These are phyloP conservation scores for Talaromyces funiculosus DNA, from an alignment of 2,329 filamentous ascomycete genomes.

Conservation along the genomic window DNA sequence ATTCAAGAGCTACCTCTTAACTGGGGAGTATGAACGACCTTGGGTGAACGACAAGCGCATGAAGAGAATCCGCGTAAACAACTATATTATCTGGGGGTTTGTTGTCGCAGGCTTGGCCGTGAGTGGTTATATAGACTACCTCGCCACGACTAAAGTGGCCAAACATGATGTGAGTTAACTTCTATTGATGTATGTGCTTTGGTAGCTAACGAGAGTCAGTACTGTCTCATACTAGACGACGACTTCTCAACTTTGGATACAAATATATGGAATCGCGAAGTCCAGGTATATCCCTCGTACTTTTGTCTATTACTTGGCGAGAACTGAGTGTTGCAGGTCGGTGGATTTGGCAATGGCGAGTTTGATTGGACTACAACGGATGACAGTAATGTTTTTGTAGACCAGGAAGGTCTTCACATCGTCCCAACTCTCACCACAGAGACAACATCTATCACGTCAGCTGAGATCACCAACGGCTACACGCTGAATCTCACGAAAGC, in stretches of 20 bases:
- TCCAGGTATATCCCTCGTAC: constrained; percentile 32
- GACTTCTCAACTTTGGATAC: constrained; percentile 44
- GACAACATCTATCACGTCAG: constrained; percentile 25
- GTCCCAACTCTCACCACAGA: constrained; percentile 48
- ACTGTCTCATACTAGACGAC: constrained; percentile 50
- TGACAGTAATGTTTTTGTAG: constrained; percentile 44
- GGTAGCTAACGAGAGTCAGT: constrained; percentile 25
- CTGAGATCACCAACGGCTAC: constrained; percentile 22
- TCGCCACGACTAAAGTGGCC: constrained; percentile 20
- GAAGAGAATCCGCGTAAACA: constrained; percentile 10
- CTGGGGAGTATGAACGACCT: constrained; percentile 13
- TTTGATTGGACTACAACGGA: constrained; percentile 54
- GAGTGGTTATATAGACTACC: constrained; percentile 31
- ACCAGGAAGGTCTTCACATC: constrained; percentile 49
- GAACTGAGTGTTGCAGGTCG: constrained; percentile 28
- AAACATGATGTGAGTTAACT: constrained; percentile 15
- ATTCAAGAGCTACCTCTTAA: constrained; percentile 13
- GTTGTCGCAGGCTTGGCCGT: constrained; percentile 20
- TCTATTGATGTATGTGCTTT: background rate
- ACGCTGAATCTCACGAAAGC: constrained; percentile 38
- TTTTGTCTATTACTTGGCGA: constrained; percentile 20
- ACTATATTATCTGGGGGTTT: constrained; percentile 12
- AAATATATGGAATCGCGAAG: constrained; percentile 47
- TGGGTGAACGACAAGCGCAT: constrained; percentile 13
- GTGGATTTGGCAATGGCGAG: constrained; percentile 44